A percentile compares a stretch with the other conserved stretches of the same genome.
Evolutionary conservation across 108 stramenopile genomes (phyloP).

Genomic region (Skeletonema marinoi): DNA sequence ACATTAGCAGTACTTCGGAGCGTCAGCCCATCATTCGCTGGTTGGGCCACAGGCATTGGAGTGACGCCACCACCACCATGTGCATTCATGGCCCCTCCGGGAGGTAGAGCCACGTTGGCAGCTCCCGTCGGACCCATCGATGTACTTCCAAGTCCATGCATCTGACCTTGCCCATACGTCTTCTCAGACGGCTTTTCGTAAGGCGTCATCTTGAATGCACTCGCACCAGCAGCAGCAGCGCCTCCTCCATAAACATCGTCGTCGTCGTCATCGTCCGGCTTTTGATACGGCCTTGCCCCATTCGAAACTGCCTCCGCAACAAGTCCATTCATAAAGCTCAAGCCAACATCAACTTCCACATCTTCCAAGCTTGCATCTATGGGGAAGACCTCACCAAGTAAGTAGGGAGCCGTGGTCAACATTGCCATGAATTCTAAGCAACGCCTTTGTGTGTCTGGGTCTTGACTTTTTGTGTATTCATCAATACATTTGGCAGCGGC

Average conservation of each 20-base stretch:
- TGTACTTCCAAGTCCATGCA: constrained; percentile 40
- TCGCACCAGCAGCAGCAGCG: constrained; percentile 17
- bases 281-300: constrained; percentile 88
- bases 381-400: constrained; percentile 91
- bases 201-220: constrained; percentile 89
- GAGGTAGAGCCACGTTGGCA: constrained; percentile 48
- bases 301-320: constrained; percentile 84
- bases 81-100: constrained; percentile 37
- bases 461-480: constrained; percentile 83
- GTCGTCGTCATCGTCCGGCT: constrained; percentile 88
- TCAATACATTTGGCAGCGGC: constrained; percentile 85
- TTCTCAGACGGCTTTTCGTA: constrained; percentile 89
- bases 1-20: constrained; percentile 83
- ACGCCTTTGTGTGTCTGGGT: constrained; percentile 90
- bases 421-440: constrained; percentile 92
- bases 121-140: constrained; percentile 51
- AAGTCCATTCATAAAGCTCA: constrained; percentile 89
- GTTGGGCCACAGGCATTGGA: constrained; percentile 7
- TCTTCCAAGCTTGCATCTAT: constrained; percentile 96
- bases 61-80: constrained; percentile 37
- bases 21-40: constrained; percentile 56
- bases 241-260: constrained; percentile 69
- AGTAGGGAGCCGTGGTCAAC: constrained; percentile 69
- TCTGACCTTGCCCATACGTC: constrained; percentile 27
- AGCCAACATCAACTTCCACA: constrained; percentile 85